Evolutionary conservation across 495 filamentous ascomycete genomes (phyloP).

Genomic region (Aspergillus nidulans): DNA sequence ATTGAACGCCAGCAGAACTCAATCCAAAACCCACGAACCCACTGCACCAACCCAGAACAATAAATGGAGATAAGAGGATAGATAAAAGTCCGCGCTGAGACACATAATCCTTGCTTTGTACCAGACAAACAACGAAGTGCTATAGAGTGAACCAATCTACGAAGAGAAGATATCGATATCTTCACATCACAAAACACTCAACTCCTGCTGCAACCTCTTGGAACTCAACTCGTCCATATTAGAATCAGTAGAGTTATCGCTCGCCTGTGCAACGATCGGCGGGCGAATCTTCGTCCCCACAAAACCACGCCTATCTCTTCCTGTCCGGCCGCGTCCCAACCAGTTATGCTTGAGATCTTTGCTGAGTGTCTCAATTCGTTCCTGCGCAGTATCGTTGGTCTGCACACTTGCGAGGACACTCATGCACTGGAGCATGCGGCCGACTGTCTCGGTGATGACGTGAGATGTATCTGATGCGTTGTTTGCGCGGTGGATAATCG

Average conservation of each 20-base stretch:
- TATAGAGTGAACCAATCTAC: constrained; percentile 14
- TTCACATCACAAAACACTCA: constrained; percentile 29
- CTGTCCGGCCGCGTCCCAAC: constrained; percentile 85
- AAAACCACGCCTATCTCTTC: constrained; percentile 82
- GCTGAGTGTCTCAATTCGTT: constrained; percentile 74
- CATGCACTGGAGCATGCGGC: constrained; percentile 94
- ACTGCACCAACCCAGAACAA: neutral
- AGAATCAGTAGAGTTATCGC: constrained; percentile 16
- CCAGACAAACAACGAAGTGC: constrained; percentile 13
- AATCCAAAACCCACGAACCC: neutral
- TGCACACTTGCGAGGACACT: constrained; percentile 79
- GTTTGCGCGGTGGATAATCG: constrained; percentile 34
- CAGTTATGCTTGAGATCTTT: constrained; percentile 92
- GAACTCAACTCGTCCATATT: constrained; percentile 14
- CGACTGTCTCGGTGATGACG: constrained; percentile 84
- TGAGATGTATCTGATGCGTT: constrained; percentile 62
- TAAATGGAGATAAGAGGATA: neutral
- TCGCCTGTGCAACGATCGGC: constrained; percentile 28
- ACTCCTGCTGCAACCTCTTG: constrained; percentile 21
- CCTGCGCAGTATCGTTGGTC: constrained; percentile 66
- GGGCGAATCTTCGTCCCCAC: constrained; percentile 62
- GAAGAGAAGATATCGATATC: neutral
- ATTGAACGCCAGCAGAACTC: neutral
- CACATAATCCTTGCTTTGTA: constrained; percentile 5
- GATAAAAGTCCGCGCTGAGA: neutral